Evolutionary conservation across 257 asterid species (phyloP).

Genomic region (Solanum infundibuliforme): DNA sequence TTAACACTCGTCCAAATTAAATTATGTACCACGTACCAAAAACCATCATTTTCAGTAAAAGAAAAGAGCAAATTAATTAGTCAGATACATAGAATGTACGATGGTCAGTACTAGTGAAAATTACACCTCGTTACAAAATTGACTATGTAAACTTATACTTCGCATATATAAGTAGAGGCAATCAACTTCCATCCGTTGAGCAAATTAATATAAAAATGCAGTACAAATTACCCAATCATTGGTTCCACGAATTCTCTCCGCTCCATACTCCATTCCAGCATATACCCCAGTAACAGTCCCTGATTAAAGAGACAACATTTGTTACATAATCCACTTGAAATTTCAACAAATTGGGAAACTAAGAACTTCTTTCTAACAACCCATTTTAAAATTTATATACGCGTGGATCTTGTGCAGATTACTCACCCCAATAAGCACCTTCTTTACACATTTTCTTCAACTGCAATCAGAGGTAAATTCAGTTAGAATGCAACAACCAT

Average conservation of each 20-base stretch:
- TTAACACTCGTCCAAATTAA: not conserved
- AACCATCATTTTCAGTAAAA: not conserved
- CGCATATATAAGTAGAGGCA: not conserved
- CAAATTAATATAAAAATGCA: not conserved
- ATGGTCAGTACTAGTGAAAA: not conserved
- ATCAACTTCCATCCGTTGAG: not conserved
- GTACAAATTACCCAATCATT: conserved; percentile 69
- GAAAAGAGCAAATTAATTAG: not conserved
- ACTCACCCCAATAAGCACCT: conserved; percentile 94
- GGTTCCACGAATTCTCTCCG: conserved; percentile 54
- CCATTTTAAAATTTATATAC: not conserved
- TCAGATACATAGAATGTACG: not conserved
- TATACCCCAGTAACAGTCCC: conserved; percentile 78
- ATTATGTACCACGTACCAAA: not conserved
- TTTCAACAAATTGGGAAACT: not conserved
- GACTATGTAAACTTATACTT: not conserved
- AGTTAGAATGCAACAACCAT: not conserved
- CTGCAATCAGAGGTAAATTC: conserved; percentile 32
- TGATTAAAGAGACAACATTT: conserved; percentile 13
- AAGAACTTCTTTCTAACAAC: not conserved
- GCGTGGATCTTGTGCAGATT: not conserved
- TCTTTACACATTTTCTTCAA: conserved; percentile 85
- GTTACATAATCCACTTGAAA: not conserved
- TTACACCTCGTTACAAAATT: not conserved
- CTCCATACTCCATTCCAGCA: conserved; percentile 65